A percentile compares a stretch with the other conserved stretches of the same genome.
Evolutionary conservation across 257 asterid genomes (phyloP).

Genomic region (Cynanchum wilfordii): DNA sequence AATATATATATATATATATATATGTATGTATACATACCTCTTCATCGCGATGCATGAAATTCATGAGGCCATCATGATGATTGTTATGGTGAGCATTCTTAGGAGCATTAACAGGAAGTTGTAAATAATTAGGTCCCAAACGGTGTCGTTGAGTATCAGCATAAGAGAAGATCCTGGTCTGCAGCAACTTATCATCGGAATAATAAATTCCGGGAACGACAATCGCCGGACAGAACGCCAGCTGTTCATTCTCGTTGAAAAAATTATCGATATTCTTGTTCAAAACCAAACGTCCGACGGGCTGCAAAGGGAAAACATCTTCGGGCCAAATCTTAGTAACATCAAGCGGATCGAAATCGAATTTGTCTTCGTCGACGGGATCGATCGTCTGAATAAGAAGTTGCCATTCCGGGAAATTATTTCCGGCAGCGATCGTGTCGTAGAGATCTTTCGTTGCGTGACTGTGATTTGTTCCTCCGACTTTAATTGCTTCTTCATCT

Average conservation of each 20-base stretch:
- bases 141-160: constrained; percentile 49
- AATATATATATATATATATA: no score
- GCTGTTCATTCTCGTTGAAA: constrained; percentile 50
- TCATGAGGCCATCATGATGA: constrained; percentile 48
- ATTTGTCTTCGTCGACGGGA: constrained; percentile 74
- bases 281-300: constrained; percentile 91
- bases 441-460: constrained; percentile 96
- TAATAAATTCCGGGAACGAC: constrained; percentile 47
- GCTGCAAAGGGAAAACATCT: constrained; percentile 87
- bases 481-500: constrained; percentile 77
- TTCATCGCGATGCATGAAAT: constrained; percentile 50
- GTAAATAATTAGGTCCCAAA: constrained; percentile 51
- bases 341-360: constrained; percentile 92
- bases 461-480: constrained; percentile 93
- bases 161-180: constrained; percentile 42
- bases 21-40: constrained; percentile 26
- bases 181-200: constrained; percentile 46
- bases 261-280: constrained; percentile 87
- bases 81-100: constrained; percentile 47
- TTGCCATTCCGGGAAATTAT: constrained; percentile 90
- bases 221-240: constrained; percentile 49
- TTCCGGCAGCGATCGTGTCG: constrained; percentile 78
- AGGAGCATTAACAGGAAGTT: constrained; percentile 52
- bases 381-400: constrained; percentile 84
- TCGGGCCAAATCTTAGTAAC: constrained; percentile 97